Evolutionary conservation across 1,284 basidiomycete species (phyloP).

Genomic region (Mrakiaceae sp.): DNA sequence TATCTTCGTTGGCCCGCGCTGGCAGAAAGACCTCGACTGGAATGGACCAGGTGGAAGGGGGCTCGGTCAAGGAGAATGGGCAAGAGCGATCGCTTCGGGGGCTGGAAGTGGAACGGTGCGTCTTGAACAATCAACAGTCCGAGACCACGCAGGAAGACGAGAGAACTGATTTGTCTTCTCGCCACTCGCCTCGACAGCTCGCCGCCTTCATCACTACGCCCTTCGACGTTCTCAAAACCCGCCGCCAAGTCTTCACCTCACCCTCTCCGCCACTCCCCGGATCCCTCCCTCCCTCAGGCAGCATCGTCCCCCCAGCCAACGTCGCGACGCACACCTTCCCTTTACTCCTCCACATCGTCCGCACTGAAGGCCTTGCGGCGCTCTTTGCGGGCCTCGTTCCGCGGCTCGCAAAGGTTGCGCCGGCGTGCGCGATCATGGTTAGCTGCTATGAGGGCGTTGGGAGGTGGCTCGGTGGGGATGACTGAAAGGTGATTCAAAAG

Average conservation of each 20-base stretch:
- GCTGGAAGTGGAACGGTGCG: conserved; percentile 57
- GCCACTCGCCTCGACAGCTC: conserved; percentile 28
- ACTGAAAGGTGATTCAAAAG: no score
- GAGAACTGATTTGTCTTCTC: not conserved
- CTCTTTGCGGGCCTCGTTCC: conserved; percentile 79
- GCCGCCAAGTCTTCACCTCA: conserved; percentile 51
- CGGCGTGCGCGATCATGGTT: conserved; percentile 91
- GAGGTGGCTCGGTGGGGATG: conserved; percentile 28
- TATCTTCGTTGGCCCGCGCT: conserved; percentile 9
- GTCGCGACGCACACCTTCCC: conserved; percentile 41
- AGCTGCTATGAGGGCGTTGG: conserved; percentile 73
- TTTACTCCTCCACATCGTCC: conserved; percentile 56
- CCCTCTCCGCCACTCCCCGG: conserved; percentile 24
- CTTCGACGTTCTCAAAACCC: conserved; percentile 92
- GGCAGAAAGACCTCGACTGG: conserved; percentile 28
- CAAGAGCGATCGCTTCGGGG: conserved; percentile 61
- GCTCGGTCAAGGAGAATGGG: conserved; percentile 18
- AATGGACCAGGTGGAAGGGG: conserved; percentile 28
- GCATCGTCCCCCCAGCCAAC: conserved; percentile 34
- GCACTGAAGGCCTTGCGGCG: conserved; percentile 63
- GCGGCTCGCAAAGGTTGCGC: conserved; percentile 87
- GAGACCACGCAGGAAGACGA: not conserved
- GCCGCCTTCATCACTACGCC: conserved; percentile 87
- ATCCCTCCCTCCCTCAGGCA: conserved; percentile 47
- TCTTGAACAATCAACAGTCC: not conserved